phyloP scores from a whole-genome alignment of 768 basidiomycete species.

The Boletus rubropictus region DNA sequence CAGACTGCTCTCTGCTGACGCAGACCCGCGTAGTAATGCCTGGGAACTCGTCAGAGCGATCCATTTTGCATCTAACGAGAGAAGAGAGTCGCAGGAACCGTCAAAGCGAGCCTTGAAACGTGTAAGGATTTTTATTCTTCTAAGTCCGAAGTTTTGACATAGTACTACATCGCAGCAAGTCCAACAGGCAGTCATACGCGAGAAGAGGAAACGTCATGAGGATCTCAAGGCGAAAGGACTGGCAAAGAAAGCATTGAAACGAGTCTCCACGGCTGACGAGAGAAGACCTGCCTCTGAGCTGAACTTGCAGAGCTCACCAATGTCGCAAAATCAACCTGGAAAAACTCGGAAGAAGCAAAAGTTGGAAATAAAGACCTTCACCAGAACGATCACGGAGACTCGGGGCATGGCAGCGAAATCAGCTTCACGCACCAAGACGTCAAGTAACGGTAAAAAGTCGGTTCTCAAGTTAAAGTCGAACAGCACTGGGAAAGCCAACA shows the following conservation, averaged over 20 bases:
- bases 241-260: constrained; percentile 28
- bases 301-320: not conserved
- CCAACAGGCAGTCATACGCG: constrained; percentile 39
- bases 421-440: not conserved
- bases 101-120: constrained; percentile 64
- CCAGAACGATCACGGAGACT: not conserved
- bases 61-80: not conserved
- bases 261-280: not conserved
- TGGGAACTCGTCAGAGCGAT: constrained; percentile 32
- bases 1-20: too few species aligned
- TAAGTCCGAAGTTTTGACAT: not conserved
- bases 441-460: not conserved
- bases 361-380: not conserved
- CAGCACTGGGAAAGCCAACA: not conserved
- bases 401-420: constrained; percentile 1
- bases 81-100: constrained; percentile 15
- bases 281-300: not conserved
- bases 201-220: constrained; percentile 47
- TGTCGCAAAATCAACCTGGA: not conserved
- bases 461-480: constrained; percentile 1
- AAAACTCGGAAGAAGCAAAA: constrained; percentile 18
- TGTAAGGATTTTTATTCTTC: constrained; percentile 34
- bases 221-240: constrained; percentile 38
- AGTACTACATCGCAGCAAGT: constrained; percentile 36
- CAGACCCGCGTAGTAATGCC: too few species aligned